A percentile compares a stretch with the other conserved stretches of the same genome.
Conservation (phyloP, 192 early-diverging fungal species). For the Pilobolus umbonatus region DNA sequence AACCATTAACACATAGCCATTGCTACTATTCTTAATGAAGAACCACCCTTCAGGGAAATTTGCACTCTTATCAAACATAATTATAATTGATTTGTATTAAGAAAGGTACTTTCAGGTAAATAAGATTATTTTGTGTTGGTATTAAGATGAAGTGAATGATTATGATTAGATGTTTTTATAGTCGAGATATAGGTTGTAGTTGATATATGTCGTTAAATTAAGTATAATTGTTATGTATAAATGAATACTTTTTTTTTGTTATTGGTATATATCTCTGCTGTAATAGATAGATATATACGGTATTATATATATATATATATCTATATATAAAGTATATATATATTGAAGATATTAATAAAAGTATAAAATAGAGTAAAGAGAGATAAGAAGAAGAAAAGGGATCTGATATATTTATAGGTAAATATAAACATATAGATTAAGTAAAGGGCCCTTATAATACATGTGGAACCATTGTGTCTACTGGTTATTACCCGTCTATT, state of each 20-base stretch:
- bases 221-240: too few relatives aligned
- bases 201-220: too few relatives aligned
- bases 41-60: slow-evolving; percentile 36
- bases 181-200: neutral
- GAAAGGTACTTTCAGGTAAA: too few relatives aligned
- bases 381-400: slow-evolving; percentile 2
- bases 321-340: neutral
- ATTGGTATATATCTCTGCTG: too few relatives aligned
- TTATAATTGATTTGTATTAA: neutral
- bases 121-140: neutral
- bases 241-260: neutral
- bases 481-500: too few relatives aligned
- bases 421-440: too few relatives aligned
- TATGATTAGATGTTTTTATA: neutral
- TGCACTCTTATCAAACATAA: slow-evolving; percentile 14
- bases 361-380: slow-evolving; percentile 1
- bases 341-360: neutral
- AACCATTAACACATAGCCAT: slow-evolving; percentile 23
- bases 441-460: too few relatives aligned
- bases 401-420: too few relatives aligned
- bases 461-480: too few relatives aligned
- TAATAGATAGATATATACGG: too few relatives aligned
- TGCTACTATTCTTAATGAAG: slow-evolving; percentile 28
- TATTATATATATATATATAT: too few relatives aligned
- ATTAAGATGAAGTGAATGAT: neutral